Evolutionary conservation across 2,329 filamentous ascomycete genomes (phyloP).

Genomic region (Verticillium longisporum): DNA sequence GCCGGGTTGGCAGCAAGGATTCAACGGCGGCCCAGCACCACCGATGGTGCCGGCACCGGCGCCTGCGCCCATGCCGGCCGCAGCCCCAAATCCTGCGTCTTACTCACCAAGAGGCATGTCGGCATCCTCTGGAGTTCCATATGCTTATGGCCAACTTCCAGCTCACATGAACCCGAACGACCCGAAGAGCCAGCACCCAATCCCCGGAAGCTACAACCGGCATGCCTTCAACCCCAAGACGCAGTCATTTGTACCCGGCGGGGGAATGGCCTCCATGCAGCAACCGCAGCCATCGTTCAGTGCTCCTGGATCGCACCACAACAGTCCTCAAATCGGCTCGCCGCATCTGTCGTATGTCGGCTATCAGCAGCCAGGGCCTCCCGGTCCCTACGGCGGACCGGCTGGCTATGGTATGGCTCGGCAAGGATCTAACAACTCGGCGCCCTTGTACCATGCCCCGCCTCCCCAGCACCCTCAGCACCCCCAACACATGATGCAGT

Average conservation of each 20-base stretch:
- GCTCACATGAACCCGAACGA: slow-evolving; percentile 63
- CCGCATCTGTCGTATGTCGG: slow-evolving; percentile 42
- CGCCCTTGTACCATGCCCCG: slow-evolving; percentile 40
- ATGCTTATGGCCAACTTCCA: slow-evolving; percentile 74
- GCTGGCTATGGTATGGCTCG: slow-evolving; percentile 48
- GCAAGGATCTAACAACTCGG: slow-evolving; percentile 48
- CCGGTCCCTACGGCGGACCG: slow-evolving; percentile 35
- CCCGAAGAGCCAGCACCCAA: slow-evolving; percentile 70
- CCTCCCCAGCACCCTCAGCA: slow-evolving; percentile 16
- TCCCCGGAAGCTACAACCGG: slow-evolving; percentile 77
- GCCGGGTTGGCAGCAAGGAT: slow-evolving; percentile 30
- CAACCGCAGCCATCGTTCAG: slow-evolving; percentile 40
- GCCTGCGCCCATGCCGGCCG: slow-evolving; percentile 18
- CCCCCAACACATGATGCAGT: slow-evolving; percentile 26
- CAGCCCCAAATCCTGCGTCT: slow-evolving; percentile 15
- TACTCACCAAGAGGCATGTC: slow-evolving; percentile 21
- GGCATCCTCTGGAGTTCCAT: slow-evolving; percentile 40
- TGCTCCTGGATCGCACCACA: slow-evolving; percentile 40
- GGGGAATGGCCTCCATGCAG: slow-evolving; percentile 40
- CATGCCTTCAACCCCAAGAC: slow-evolving; percentile 92
- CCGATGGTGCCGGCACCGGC: slow-evolving; percentile 15
- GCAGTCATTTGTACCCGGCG: slow-evolving; percentile 74
- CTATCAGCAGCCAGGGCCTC: slow-evolving; percentile 38
- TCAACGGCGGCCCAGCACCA: slow-evolving; percentile 14
- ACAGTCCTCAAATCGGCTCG: slow-evolving; percentile 46